Evolutionary conservation across 805 yeast genomes (phyloP).

Genomic region (Wickerhamomyces strasburgensis): DNA sequence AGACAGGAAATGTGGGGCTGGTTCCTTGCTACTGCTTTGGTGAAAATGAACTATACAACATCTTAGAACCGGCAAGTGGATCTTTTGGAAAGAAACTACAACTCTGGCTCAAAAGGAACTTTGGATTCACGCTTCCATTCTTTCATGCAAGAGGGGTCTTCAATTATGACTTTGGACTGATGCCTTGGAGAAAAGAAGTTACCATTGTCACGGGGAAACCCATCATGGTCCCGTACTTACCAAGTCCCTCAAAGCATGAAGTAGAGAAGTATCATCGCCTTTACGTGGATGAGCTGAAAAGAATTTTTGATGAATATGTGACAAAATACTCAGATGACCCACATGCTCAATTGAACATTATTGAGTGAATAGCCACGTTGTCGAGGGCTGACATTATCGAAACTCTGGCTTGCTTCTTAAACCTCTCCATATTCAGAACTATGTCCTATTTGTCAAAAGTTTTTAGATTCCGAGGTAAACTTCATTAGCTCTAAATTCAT

Average conservation of each 20-base stretch:
- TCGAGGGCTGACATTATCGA: too few species aligned
- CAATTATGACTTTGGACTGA: slow-evolving; percentile 84
- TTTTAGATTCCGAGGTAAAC: too few species aligned
- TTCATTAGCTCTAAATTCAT: too few species aligned
- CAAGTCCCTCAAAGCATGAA: slow-evolving; percentile 41
- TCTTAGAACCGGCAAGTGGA: slow-evolving; percentile 38
- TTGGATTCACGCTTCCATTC: slow-evolving; percentile 86
- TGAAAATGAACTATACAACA: slow-evolving; percentile 63
- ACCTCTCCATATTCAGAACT: too few species aligned
- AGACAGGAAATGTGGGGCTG: slow-evolving; percentile 66
- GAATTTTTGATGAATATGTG: slow-evolving; percentile 65
- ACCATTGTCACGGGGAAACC: slow-evolving; percentile 73
- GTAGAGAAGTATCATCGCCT: slow-evolving; percentile 67
- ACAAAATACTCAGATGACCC: slow-evolving; percentile 33
- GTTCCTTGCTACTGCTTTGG: slow-evolving; percentile 94
- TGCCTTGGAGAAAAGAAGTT: slow-evolving; percentile 81
- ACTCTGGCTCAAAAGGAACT: slow-evolving; percentile 59
- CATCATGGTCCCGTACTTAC: slow-evolving; percentile 47
- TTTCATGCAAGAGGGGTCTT: slow-evolving; percentile 90
- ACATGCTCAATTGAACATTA: slow-evolving; percentile 16
- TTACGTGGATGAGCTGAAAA: slow-evolving; percentile 59
- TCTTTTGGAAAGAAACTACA: slow-evolving; percentile 57
- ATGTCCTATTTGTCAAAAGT: too few species aligned
- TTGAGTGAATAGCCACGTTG: slow-evolving; percentile 13
- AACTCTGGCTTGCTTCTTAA: too few species aligned